These are phyloP conservation scores for Tetrapisispora nanseiensis DNA, from an alignment of 805 yeast genomes.

Conservation along the genomic window DNA sequence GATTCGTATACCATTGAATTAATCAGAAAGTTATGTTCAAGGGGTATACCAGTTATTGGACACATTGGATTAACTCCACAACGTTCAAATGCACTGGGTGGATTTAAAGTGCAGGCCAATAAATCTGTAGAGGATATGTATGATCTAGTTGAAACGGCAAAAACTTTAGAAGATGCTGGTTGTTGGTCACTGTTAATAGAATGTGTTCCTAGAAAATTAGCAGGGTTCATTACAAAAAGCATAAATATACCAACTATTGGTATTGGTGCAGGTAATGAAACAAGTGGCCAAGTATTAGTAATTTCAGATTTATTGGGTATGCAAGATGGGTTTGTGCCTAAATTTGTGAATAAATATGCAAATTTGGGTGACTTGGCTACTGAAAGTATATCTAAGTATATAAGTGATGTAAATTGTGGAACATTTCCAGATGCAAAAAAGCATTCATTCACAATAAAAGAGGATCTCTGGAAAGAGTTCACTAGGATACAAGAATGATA, in stretches of 20 bases:
- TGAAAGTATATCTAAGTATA: constrained; percentile 44
- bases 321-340: constrained; percentile 47
- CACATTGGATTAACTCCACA: constrained; percentile 94
- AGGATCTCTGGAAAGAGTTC: constrained; percentile 40
- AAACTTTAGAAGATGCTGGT: constrained; percentile 63
- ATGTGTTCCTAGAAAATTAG: constrained; percentile 73
- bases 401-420: constrained; percentile 44
- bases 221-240: constrained; percentile 48
- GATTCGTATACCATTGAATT: constrained; percentile 41
- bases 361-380: constrained; percentile 41
- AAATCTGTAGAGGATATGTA: constrained; percentile 42
- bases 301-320: constrained; percentile 76
- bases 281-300: constrained; percentile 87
- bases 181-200: constrained; percentile 69
- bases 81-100: constrained; percentile 66
- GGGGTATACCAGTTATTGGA: constrained; percentile 85
- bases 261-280: constrained; percentile 82
- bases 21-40: constrained; percentile 43
- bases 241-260: constrained; percentile 79
- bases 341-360: constrained; percentile 67
- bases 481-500: neutral
- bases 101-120: constrained; percentile 80
- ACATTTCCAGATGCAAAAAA: constrained; percentile 50
- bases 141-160: constrained; percentile 55
- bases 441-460: constrained; percentile 64